A percentile compares a stretch with the other conserved stretches of the same genome.
These are phyloP conservation scores for Spiromastix sp. DNA, from an alignment of 2,329 filamentous ascomycete species.

Conservation along the genomic window DNA sequence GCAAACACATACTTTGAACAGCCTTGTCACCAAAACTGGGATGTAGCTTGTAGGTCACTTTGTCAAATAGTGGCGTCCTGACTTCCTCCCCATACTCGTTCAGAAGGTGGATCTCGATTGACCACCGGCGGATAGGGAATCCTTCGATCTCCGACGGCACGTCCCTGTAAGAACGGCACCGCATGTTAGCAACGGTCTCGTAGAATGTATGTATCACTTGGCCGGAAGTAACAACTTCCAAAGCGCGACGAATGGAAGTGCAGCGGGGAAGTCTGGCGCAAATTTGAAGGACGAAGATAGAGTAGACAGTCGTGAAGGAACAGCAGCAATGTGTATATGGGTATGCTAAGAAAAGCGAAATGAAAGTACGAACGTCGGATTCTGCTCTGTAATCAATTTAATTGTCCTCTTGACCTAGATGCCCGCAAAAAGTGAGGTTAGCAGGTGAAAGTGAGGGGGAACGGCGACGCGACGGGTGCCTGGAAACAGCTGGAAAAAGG, in stretches of 20 bases:
- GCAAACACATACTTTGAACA: conserved; percentile 72
- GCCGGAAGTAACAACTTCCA: not conserved
- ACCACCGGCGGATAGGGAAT: conserved; percentile 90
- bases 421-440: conserved; percentile 5
- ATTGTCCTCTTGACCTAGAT: conserved; percentile 69
- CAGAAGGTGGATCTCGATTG: conserved; percentile 70
- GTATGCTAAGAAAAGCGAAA: conserved; percentile 7
- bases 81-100: conserved; percentile 80
- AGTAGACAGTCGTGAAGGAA: no score
- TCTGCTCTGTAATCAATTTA: conserved; percentile 88
- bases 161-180: conserved; percentile 11
- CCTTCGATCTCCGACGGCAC: conserved; percentile 73
- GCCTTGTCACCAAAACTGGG: conserved; percentile 79
- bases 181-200: not conserved
- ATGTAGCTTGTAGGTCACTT: conserved; percentile 86
- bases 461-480: conserved; percentile 4
- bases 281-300: no score
- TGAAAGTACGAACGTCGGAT: conserved; percentile 60
- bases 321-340: not conserved
- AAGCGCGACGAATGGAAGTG: not conserved
- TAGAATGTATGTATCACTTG: not conserved
- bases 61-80: conserved; percentile 76
- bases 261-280: no score
- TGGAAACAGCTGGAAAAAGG: not conserved
- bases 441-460: not conserved